These are phyloP conservation scores for Volvox africanus DNA, from an alignment of 139 green algal genomes.

Conservation along the genomic window DNA sequence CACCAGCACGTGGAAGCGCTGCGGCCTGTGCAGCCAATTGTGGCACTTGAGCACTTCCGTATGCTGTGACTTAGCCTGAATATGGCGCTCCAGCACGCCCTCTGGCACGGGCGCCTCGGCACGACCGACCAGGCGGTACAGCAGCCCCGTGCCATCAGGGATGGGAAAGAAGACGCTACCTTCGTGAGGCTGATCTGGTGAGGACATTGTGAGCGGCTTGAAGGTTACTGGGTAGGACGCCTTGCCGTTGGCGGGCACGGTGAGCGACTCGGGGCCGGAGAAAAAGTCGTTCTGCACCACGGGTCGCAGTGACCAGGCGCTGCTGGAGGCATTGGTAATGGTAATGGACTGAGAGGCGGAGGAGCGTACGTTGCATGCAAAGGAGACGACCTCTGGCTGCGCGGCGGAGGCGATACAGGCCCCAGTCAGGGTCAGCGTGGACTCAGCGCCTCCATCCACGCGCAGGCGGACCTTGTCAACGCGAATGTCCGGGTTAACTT, in stretches of 20 bases:
- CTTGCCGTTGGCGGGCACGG: conserved; percentile 61
- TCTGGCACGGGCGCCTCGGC: conserved; percentile 64
- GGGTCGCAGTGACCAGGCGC: conserved; percentile 76
- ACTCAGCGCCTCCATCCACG: conserved; percentile 55
- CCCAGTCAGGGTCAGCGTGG: conserved; percentile 80
- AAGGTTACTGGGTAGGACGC: conserved; percentile 80
- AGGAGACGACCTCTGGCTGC: conserved; percentile 61
- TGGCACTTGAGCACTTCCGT: conserved; percentile 70
- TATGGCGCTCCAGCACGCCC: conserved; percentile 60
- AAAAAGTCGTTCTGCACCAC: conserved; percentile 80
- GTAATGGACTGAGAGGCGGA: conserved; percentile 64
- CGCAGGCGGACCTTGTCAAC: conserved; percentile 65
- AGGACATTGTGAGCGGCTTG: conserved; percentile 78
- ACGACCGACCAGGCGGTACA: conserved; percentile 68
- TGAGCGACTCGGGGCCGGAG: conserved; percentile 74
- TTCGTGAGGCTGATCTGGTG: conserved; percentile 67
- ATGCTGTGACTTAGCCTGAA: conserved; percentile 73
- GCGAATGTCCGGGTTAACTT: conserved; percentile 71
- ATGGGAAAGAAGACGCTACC: conserved; percentile 87
- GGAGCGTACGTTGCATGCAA: conserved; percentile 71
- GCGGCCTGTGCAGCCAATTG: conserved; percentile 85
- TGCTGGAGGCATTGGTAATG: conserved; percentile 69
- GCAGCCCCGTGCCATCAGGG: conserved; percentile 80
- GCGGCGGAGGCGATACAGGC: conserved; percentile 66
- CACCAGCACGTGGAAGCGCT: conserved; percentile 79